Evolutionary conservation across 1,139 yeast species (phyloP), one percentile per base, ranked within the genome.

Genomic region (Candida sp.): DNA sequence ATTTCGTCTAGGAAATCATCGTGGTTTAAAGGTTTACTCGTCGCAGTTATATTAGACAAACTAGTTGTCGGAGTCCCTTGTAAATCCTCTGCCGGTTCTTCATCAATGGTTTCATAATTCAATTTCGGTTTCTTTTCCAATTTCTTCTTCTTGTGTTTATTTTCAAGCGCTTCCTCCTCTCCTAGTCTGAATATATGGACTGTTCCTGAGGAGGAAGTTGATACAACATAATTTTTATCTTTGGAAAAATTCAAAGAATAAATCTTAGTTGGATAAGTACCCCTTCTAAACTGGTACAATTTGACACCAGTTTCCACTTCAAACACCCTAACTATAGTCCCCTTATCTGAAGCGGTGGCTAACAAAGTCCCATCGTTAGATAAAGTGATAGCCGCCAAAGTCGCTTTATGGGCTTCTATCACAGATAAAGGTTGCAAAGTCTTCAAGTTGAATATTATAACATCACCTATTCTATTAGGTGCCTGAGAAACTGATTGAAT

Each of bases 261-360:
- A n/a, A 93, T 89, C 55, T 77, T 83, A 5, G 98, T 86, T 3
- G 96, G 95, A 59, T 91, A 91, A 1, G 97, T 87, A 1, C 99
- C 99, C 58, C 98, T 76, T 53, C 99, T 75, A 63, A 93, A 93
- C 62, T 93, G 98, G 58, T 81, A 89, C 41, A 91, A 66, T 56
- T 91, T 88, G 21, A 81, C 75, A 0, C 97, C 98, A 0, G 87
- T 79, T 23, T 84, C 86, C 1, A 89, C 89, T n/a, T 84, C 75
- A 57, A 93, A 93, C 2, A 93, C 88, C 45, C 99, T 72, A 2
- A 93, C 82, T 38, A 93, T 89, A 0, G 99, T 93, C 4, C 99
- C 99, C 59, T 90, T 90, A 52, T 89, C 96, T 15, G 97, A 87
- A 1, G 98, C 97, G 0, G 98, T 90, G 1, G 98, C 97, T 40